Evolutionary conservation across 305 asterid species (phyloP).

Genomic region (Stenogyne calaminthoides): DNA sequence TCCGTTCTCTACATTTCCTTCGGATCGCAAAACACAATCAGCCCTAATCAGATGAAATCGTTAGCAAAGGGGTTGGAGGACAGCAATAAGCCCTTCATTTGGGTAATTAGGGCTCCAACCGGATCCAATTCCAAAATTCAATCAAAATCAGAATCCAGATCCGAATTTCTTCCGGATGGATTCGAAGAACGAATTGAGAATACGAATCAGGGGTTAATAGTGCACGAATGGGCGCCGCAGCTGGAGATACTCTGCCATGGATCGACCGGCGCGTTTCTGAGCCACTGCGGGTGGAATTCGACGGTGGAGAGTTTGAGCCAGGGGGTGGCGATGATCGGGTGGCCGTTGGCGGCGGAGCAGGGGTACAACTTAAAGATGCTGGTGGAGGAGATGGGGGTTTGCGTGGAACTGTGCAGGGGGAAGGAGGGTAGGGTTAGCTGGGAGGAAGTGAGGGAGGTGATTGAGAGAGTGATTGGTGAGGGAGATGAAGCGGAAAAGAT

Average conservation of each 20-base stretch:
- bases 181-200: conserved; percentile 48
- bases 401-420: conserved; percentile 65
- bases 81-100: conserved; percentile 57
- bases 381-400: conserved; percentile 77
- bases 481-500: conserved; percentile 59
- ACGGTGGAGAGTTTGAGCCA: conserved; percentile 77
- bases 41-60: conserved; percentile 75
- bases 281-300: conserved; percentile 95
- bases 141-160: too few species aligned
- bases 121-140: conserved; percentile 41
- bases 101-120: conserved; percentile 76
- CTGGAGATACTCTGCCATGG: conserved; percentile 74
- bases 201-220: conserved; percentile 50
- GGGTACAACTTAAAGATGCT: conserved; percentile 80
- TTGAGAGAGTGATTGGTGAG: conserved; percentile 50
- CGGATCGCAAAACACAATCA: conserved; percentile 87
- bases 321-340: conserved; percentile 87
- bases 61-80: conserved; percentile 74
- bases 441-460: conserved; percentile 66
- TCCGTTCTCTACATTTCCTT: conserved; percentile 78
- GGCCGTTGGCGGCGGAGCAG: conserved; percentile 95
- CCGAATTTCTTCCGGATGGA: conserved; percentile 70
- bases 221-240: conserved; percentile 87
- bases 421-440: conserved; percentile 38
- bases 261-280: conserved; percentile 70